Evolutionary conservation across 495 filamentous ascomycete genomes (phyloP).

Genomic region (Barbatosphaeria neglecta): DNA sequence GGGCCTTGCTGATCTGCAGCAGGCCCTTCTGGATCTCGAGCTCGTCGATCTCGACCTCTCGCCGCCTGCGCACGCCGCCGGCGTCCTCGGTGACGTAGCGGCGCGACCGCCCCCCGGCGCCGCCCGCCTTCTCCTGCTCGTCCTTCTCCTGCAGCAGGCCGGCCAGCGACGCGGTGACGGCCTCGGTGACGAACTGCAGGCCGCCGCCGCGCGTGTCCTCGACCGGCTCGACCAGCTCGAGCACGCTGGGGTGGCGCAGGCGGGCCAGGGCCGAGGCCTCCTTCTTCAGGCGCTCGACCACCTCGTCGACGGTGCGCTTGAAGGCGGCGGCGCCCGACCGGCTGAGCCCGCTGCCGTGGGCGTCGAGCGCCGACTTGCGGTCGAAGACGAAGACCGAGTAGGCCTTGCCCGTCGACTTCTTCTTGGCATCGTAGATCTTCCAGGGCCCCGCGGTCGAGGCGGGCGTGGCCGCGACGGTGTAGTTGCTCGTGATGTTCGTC

Average conservation of each 20-base stretch:
- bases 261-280: slow-evolving; percentile 80
- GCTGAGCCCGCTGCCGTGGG: slow-evolving; percentile 45
- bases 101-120: slow-evolving; percentile 55
- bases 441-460: slow-evolving; percentile 74
- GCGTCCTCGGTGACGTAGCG: slow-evolving; percentile 75
- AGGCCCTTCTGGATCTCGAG: slow-evolving; percentile 95
- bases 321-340: slow-evolving; percentile 47
- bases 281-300: slow-evolving; percentile 78
- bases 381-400: slow-evolving; percentile 95
- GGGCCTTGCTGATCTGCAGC: slow-evolving; percentile 81
- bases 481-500: slow-evolving; percentile 80
- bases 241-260: slow-evolving; percentile 77
- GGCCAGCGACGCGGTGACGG: slow-evolving; percentile 77
- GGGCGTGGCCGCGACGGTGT: slow-evolving; percentile 59
- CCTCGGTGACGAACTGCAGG: slow-evolving; percentile 90
- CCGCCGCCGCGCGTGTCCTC: slow-evolving; percentile 87
- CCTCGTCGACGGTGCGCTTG: slow-evolving; percentile 75
- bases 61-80: slow-evolving; percentile 57
- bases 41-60: slow-evolving; percentile 92
- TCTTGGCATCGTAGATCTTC: slow-evolving; percentile 96
- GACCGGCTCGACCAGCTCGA: slow-evolving; percentile 89
- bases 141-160: slow-evolving; percentile 79
- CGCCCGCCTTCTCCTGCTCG: slow-evolving; percentile 62
- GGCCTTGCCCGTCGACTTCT: slow-evolving; percentile 77
- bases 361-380: slow-evolving; percentile 68